Evolutionary conservation across 164 flowering plant species (phyloP).

Genomic region (Kingdonia uniflora): DNA sequence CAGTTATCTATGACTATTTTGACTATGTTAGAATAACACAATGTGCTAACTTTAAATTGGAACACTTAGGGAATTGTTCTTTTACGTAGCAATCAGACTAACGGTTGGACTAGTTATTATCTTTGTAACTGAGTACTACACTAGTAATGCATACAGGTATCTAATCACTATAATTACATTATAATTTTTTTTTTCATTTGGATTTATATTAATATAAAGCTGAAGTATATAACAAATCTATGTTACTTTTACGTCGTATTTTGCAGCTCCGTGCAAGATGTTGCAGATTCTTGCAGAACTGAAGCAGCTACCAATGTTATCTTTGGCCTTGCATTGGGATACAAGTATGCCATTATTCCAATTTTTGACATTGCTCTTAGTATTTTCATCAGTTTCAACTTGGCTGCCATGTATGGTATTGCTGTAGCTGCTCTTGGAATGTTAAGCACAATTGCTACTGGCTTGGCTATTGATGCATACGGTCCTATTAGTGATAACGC

Average conservation of each 20-base stretch:
- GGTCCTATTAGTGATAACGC: conserved; percentile 90
- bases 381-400: conserved; percentile 42
- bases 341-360: conserved; percentile 48
- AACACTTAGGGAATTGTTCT: conserved; percentile 35
- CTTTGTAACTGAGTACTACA: conserved; percentile 45
- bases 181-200: too few species aligned
- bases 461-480: conserved; percentile 79
- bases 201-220: too few species aligned
- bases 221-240: too few species aligned
- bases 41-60: conserved; percentile 3
- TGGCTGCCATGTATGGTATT: conserved; percentile 56
- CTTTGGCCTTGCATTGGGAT: conserved; percentile 50
- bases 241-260: neutral
- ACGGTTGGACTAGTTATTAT: conserved; percentile 52
- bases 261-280: conserved; percentile 57
- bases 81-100: conserved; percentile 42
- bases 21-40: too few species aligned
- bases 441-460: conserved; percentile 79
- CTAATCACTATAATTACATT: neutral
- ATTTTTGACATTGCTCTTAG: conserved; percentile 42
- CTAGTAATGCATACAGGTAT: conserved; percentile 52
- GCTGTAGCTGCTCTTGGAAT: conserved; percentile 57
- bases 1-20: neutral
- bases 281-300: conserved; percentile 55
- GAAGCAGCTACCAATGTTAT: conserved; percentile 56